Base-by-base conservation (phyloP, 1,139 yeast species). In the Zygosaccharomyces sapae region DNA sequence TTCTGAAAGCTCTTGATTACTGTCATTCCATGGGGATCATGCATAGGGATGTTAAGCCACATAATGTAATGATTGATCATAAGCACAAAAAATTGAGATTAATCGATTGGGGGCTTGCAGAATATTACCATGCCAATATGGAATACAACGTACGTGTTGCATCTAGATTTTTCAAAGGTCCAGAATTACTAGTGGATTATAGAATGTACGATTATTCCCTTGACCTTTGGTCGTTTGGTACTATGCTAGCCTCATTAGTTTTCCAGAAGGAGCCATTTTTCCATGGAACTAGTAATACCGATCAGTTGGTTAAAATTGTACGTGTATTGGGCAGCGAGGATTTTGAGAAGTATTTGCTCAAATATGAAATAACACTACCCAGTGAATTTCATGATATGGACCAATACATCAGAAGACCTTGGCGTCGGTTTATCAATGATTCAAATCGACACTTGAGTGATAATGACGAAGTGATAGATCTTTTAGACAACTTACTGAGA, bases 71-170 rank as follows among this genome's bases (percentile, higher is more conserved):
- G 97, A 94, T 94, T 62, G 98, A 94, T 67, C 97, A 92, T 57
- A 80, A 80, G 46, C 75, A 75, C 56, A 78, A 79, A 59, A 73
- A 72, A 51, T 72, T 94, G 56, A 78, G 97, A 55, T 77, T 92
- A 55, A 92, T 92, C 56, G 99, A 92, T 72, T 92, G 98, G 98
- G 99, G 99, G 9, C 74, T 94, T 50, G 98, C 98, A 3, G 99
- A 94, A 68, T 92, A 89, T 65, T 94, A 94, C 67, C 98, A 94
- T 65, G 86, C 89, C 5, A 95, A 95, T 19, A 87, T 86, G 55
- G 96, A 89, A 61, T 92, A 90, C 68, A 94, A 94, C 61, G 98
- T 92, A 24, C 80, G 99, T 56, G 99, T 94, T 13, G 98, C 98
- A 0, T 87, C 96, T 12, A 77, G 98, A 56, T 92, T 92, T 68